Base-by-base conservation (phyloP, 148 eudicot genomes). In the Talinum fruticosum region DNA sequence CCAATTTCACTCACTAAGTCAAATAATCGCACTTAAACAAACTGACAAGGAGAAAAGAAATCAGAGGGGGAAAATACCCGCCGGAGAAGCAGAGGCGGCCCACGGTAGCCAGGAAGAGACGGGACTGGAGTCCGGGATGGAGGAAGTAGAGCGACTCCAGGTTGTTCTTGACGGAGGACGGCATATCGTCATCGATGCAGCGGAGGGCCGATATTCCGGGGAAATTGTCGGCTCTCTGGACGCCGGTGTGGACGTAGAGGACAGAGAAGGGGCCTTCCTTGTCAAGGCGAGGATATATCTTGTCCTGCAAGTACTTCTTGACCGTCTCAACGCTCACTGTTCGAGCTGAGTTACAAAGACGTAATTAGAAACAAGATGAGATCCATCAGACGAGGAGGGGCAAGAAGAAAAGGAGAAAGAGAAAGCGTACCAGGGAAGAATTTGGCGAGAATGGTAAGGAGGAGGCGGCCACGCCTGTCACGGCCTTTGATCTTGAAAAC, bases 41-140 rank as follows among this genome's bases (percentile, higher is more conserved):
- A n/a, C n/a, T n/a, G n/a, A n/a, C n/a, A n/a, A n/a, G n/a, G 28
- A 5, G 49, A 1, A 16, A 30, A 8, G 47, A 23, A 3, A 23
- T n/a, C n/a, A n/a, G n/a, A n/a, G 32, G 51, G 35, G 29, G 49
- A 65, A 59, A 1, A 3, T 88, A 88, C 92, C 94, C 90, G 64
- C 82, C 83, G 81, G 80, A 81, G 80, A 89, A 87, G 78, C 89
- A 80, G 84, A 91, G 68, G 36, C 97, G 92, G 37, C 94, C 94
- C 32, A 92, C 81, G 16, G 89, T 87, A 74, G 97, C 92, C 36
- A 92, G 85, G 78, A 90, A 92, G 87, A 88, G 89, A 59, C 91
- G 87, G 44, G 92, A 76, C 28, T 90, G 90, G 13, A 90, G 80
- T 15, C 86, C 92, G 0, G 94, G 92, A 44, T 90, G 94, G 66